Conservation (phyloP, 768 basidiomycete species). For the Flagelloscypha sp. region DNA sequence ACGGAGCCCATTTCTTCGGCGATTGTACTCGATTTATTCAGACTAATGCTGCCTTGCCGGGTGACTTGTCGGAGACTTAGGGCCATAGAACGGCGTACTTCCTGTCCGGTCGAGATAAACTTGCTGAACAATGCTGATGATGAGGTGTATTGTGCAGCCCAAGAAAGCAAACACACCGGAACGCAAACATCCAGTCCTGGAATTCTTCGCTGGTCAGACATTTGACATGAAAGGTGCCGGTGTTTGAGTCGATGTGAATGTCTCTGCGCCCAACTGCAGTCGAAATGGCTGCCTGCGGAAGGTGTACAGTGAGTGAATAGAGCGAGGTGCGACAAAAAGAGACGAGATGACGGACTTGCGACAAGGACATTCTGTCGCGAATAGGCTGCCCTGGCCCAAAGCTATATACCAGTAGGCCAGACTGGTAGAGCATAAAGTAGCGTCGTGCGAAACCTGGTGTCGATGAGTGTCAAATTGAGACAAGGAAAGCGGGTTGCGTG, state of each 20-base stretch:
- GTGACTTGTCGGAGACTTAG: constrained; percentile 31
- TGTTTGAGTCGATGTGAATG: constrained; percentile 72
- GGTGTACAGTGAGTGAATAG: constrained; percentile 5
- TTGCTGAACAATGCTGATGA: constrained; percentile 35
- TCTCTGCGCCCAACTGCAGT: constrained; percentile 66
- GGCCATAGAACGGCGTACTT: constrained; percentile 35
- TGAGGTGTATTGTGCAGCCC: constrained; percentile 6
- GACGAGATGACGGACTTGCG: too few relatives aligned
- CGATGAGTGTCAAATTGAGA: neutral
- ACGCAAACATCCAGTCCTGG: constrained; percentile 61
- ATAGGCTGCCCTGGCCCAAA: constrained; percentile 63
- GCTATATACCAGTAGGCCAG: constrained; percentile 68
- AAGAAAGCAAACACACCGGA: constrained; percentile 43
- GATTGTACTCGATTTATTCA: constrained; percentile 41
- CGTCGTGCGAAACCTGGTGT: constrained; percentile 72
- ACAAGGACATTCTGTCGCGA: constrained; percentile 60
- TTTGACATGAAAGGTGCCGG: constrained; percentile 76
- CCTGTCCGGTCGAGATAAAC: constrained; percentile 47
- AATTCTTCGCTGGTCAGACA: constrained; percentile 69
- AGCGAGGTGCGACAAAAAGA: too few relatives aligned
- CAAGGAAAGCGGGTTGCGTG: constrained; percentile 16
- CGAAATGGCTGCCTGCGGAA: constrained; percentile 70
- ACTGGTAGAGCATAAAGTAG: constrained; percentile 63
- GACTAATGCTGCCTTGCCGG: constrained; percentile 34
- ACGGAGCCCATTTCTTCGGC: constrained; percentile 65